phyloP scores from a whole-genome alignment of 2,329 filamentous ascomycete species.

The Nemania serpens region DNA sequence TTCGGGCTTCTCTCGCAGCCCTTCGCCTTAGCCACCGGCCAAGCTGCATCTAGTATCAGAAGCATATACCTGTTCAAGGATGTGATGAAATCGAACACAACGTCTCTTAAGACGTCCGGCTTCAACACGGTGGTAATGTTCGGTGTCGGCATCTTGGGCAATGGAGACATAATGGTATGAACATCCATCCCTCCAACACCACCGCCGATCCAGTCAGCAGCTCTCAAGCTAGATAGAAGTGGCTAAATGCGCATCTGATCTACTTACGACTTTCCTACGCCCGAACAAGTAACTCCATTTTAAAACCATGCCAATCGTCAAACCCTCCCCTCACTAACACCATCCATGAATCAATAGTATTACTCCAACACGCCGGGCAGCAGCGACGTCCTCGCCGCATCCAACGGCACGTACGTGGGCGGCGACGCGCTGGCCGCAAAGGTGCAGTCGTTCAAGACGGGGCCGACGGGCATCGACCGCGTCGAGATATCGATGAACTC shows the following conservation, averaged over 20 bases:
- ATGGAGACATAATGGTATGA: conserved; percentile 47
- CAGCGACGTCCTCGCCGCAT: conserved; percentile 44
- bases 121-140: conserved; percentile 52
- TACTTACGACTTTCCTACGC: not conserved
- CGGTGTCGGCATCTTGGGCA: conserved; percentile 48
- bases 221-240: not conserved
- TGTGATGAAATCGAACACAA: conserved; percentile 51
- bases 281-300: not conserved
- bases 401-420: conserved; percentile 51
- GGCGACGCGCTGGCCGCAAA: conserved; percentile 54
- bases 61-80: conserved; percentile 50
- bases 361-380: conserved; percentile 49
- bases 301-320: not conserved
- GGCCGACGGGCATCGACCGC: conserved; percentile 42
- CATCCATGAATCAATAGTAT: conserved; percentile 36
- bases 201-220: too few species aligned
- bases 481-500: conserved; percentile 52
- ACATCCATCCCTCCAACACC: not conserved
- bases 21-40: conserved; percentile 21
- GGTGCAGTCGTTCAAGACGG: conserved; percentile 48
- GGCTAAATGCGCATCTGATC: not conserved
- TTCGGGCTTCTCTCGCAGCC: conserved; percentile 19
- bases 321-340: not conserved
- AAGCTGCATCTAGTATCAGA: conserved; percentile 34
- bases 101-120: conserved; percentile 46